Conservation (phyloP, 495 filamentous ascomycete genomes). For the Neurospora pannonica region DNA sequence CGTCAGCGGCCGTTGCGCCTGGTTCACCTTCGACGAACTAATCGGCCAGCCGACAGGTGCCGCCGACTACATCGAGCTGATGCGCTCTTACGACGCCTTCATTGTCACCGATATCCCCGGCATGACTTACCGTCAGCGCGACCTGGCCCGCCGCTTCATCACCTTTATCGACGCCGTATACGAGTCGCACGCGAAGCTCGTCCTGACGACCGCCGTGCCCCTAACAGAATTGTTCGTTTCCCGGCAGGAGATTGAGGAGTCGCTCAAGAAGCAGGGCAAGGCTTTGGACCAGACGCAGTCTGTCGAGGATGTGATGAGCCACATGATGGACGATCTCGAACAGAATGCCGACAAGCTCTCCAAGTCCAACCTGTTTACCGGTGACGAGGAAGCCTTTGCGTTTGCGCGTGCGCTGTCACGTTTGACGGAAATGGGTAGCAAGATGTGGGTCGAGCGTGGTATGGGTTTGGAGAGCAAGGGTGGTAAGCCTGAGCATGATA, state of each 20-base stretch:
- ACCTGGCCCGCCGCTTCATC: conserved; percentile 87
- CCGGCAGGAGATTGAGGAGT: conserved; percentile 58
- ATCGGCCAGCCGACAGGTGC: conserved; percentile 81
- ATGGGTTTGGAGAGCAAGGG: conserved; percentile 53
- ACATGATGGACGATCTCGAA: conserved; percentile 88
- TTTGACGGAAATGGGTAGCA: conserved; percentile 84
- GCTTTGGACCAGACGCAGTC: conserved; percentile 42
- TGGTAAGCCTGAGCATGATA: conserved; percentile 52
- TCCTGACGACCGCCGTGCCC: conserved; percentile 80
- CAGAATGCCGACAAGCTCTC: conserved; percentile 79
- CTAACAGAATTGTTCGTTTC: conserved; percentile 82
- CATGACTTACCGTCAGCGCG: conserved; percentile 79
- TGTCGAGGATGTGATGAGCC: conserved; percentile 73
- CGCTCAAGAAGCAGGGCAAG: conserved; percentile 30
- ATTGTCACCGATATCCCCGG: conserved; percentile 84
- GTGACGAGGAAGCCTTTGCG: conserved; percentile 93
- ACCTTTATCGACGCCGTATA: conserved; percentile 97
- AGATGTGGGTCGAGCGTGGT: conserved; percentile 88
- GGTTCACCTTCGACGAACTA: conserved; percentile 83
- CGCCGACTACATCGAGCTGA: conserved; percentile 90
- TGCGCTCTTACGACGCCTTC: conserved; percentile 84
- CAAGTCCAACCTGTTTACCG: conserved; percentile 78
- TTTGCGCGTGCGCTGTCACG: conserved; percentile 84
- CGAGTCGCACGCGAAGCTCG: conserved; percentile 79
- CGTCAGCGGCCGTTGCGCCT: conserved; percentile 79